phyloP scores from a whole-genome alignment of 352 stramenopile species.

The Phytophthora ramorum region DNA sequence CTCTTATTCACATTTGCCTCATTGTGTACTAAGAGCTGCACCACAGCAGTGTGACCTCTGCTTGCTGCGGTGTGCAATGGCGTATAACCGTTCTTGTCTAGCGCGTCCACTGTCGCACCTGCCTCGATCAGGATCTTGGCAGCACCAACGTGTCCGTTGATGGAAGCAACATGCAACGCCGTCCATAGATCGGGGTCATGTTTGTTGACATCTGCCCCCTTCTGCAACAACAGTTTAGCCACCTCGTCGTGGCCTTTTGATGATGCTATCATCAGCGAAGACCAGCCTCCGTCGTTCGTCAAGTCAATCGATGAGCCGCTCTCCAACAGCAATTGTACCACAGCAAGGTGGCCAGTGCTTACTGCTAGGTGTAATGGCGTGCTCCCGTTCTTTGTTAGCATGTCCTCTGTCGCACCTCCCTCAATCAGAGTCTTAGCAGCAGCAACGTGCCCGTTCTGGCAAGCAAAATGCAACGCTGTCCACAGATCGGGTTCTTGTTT shows the following conservation, averaged over 20 bases:
- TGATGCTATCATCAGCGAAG: not conserved
- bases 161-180: not conserved
- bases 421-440: too few species aligned
- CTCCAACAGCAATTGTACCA: not conserved
- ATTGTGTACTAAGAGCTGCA: not conserved
- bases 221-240: not conserved
- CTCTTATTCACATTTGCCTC: not conserved
- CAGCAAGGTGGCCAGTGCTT: not conserved
- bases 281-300: not conserved
- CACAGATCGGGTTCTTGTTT: too few species aligned
- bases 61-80: not conserved
- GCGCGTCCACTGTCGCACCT: not conserved
- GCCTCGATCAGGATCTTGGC: not conserved
- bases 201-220: not conserved
- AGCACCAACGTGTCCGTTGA: not conserved
- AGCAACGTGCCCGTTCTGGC: too few species aligned
- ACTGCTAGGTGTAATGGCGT: not conserved
- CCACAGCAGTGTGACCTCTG: not conserved
- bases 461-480: too few species aligned
- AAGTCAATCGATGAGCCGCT: not conserved
- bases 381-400: not conserved
- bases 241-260: not conserved
- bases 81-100: not conserved
- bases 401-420: too few species aligned
- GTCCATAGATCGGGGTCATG: not conserved